Base-by-base conservation (phyloP, 768 basidiomycete genomes). In the Psilocybe tampanensis region DNA sequence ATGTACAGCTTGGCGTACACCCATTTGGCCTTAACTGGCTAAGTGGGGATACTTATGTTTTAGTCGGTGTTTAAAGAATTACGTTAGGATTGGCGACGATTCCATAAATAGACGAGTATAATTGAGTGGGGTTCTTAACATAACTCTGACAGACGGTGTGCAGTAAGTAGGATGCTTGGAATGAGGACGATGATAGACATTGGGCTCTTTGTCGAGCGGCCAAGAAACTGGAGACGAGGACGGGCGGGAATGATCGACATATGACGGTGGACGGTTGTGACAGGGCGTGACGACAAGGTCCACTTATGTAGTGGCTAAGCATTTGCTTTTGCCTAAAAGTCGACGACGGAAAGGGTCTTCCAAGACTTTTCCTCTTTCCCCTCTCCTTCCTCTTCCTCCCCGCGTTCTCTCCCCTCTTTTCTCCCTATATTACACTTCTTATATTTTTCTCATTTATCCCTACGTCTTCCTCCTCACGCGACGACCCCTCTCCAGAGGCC, bases 191-290 rank as follows among this genome's bases (percentile, higher is more conserved):
- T n/a, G 11, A 15, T 23, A 47, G 21, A 29, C 15, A 15, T n/a
- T 32, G 47, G 18, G 47, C 18, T 9, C n/a, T n/a, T 32, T 48
- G 24, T 32, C 29, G 6, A 24, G 26, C 11, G 24, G 19, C 17
- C 22, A 7, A 24, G 44, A 45, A 17, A 22, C 11, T 11, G 8
- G 23, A 12, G 22, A 33, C 15, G n/a, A 32, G 47, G 7, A 18
- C 33, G 55, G 42, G 55, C 48, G 48, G 54, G 54, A 55, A 44
- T 56, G 55, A 56, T 51, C 49, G 17, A 29, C 11, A 15, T n/a
- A n/a, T 18, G 24, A 39, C 24, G 50, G 42, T 42, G 34, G 51
- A 58, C 52, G 52, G 58, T 56, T 57, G 58, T 62, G 61, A 59
- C 58, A 55, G 23, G 18, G 21, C 47, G 61, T 62, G 61, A 62